Conservation (phyloP, 23 red algal species). For the Agarophyton chilense region DNA sequence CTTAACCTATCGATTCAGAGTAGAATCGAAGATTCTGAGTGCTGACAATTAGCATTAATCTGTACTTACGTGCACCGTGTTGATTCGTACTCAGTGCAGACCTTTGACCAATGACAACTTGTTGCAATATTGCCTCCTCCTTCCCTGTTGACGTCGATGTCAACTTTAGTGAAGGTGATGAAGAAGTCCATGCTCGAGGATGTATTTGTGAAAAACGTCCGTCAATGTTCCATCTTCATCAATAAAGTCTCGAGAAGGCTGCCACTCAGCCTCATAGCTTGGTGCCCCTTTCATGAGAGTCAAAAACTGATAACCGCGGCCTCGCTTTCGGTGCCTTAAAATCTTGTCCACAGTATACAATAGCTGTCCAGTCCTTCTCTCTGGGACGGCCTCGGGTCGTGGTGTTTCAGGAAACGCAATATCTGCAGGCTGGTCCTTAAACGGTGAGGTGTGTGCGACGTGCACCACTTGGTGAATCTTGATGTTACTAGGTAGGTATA, state of each 20-base stretch:
- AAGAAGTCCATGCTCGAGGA: no score
- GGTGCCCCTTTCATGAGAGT: background rate
- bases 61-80: no score
- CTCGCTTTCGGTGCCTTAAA: background rate
- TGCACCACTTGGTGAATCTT: slow-evolving; percentile 14
- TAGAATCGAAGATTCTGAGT: no score
- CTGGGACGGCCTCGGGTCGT: background rate
- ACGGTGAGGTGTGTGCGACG: background rate
- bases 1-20: no score
- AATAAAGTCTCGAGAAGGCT: background rate
- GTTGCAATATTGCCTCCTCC: no score
- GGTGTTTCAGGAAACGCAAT: background rate
- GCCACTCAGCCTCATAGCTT: background rate
- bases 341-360: background rate
- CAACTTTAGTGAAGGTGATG: no score
- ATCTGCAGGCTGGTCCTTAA: background rate
- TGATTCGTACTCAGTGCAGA: no score
- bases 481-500: background rate
- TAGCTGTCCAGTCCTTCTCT: background rate
- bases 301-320: background rate
- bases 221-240: background rate
- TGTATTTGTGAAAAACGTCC: background rate
- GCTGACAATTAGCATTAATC: no score
- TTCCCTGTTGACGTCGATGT: no score
- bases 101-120: no score